Base-by-base conservation (phyloP, 805 yeast genomes). In the Sugiyamaella qingdaonensis region DNA sequence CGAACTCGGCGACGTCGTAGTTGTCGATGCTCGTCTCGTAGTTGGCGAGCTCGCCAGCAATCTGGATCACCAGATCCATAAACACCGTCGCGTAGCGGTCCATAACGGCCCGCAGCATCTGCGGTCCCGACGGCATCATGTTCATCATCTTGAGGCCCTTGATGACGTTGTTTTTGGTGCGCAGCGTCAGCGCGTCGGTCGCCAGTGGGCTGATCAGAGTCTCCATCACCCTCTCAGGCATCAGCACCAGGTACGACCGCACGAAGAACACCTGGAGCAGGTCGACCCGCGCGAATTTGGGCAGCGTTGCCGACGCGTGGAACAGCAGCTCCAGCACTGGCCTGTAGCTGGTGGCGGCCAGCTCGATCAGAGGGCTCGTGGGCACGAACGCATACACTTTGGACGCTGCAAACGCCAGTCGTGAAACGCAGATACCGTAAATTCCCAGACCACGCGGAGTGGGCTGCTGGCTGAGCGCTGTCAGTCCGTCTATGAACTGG, bases 361-460 rank as follows among this genome's bases (percentile, higher is more conserved):
- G 47, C 10, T 29, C 37, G 3, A 55, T 55, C 19, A 53, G 19
- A 10, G 54, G 47, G 16, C 50, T 46, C 10, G 33, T 16, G 3
- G 57, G 54, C 10, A 48, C 58, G 3, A 45, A 31, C 10, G 39
- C 44, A 27, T 45, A 48, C 13, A 56, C 35, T 27, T 51, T 41
- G n/a, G 60, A 45, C 14, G 59, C 60, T n/a, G 59, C 58, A 16
- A 51, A 49, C 1, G 53, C 53, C 7, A 59, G 31, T n/a, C 24
- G 46, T 10, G 58, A 32, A 24, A 44, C 52, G 46, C 56, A 51
- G 8, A 49, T 37, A 11, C 31, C 46, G 36, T 21, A 29, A 46
- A 53, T 43, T 11, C 49, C 55, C 31, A 48, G 43, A 31, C 16
- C 13, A 33, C 50, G 42, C 10, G 36, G n/a, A n/a, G n/a, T 32